Conservation (phyloP, 345 rosid species). For the Brassica carinata region DNA sequence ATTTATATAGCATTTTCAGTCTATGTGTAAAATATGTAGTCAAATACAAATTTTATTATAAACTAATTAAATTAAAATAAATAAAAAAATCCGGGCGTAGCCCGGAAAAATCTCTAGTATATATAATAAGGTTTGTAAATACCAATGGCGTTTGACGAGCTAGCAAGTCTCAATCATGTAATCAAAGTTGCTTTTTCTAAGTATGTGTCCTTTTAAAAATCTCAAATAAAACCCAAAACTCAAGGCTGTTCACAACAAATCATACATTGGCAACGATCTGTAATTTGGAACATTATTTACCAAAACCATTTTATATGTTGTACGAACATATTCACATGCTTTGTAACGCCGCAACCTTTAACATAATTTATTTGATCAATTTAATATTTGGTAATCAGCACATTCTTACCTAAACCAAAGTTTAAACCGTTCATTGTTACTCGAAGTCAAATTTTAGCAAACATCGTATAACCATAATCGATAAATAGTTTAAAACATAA, state of each 20-base stretch:
- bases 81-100: too few relatives aligned
- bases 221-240: conserved; percentile 32
- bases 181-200: conserved; percentile 6
- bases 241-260: conserved; percentile 28
- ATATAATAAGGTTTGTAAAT: not conserved
- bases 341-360: conserved; percentile 33
- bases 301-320: conserved; percentile 19
- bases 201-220: not conserved
- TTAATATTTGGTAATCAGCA: not conserved
- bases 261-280: conserved; percentile 17
- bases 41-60: too few relatives aligned
- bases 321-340: conserved; percentile 29
- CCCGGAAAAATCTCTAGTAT: too few relatives aligned
- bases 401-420: not conserved
- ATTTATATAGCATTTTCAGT: too few relatives aligned
- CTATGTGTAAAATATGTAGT: too few relatives aligned
- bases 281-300: conserved; percentile 23
- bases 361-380: not conserved
- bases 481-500: not conserved
- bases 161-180: conserved; percentile 38
- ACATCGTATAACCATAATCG: not conserved
- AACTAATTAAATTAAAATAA: too few relatives aligned
- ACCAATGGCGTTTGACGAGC: conserved; percentile 15
- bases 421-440: not conserved
- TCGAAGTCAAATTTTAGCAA: not conserved